Conservation (phyloP, 164 flowering plant species). For the Chimonanthus praecox region DNA sequence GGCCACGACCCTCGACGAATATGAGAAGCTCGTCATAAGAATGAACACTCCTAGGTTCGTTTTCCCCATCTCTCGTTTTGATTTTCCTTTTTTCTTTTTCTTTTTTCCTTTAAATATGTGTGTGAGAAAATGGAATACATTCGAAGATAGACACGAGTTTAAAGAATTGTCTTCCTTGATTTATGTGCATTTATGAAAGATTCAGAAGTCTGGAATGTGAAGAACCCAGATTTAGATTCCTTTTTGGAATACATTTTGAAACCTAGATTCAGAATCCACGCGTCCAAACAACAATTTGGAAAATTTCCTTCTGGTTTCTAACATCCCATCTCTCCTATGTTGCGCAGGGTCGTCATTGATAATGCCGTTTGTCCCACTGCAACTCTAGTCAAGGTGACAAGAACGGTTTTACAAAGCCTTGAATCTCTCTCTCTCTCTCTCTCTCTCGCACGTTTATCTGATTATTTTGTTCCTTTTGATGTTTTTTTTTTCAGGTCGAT, state of each 20-base stretch:
- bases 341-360: slow-evolving; percentile 82
- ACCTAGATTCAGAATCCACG: no score
- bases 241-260: no score
- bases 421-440: not conserved
- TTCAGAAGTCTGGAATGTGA: no score
- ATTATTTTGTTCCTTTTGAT: no score
- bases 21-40: slow-evolving; percentile 73
- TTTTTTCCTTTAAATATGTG: no score
- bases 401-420: slow-evolving; percentile 9
- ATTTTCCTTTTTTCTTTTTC: no score
- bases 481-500: slow-evolving; percentile 48
- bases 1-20: slow-evolving; percentile 53
- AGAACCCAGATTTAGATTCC: no score
- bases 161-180: no score
- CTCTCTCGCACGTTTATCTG: not conserved
- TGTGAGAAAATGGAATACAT: no score
- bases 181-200: no score
- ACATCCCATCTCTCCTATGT: slow-evolving; percentile 5
- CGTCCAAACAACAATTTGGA: no score
- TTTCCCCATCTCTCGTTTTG: not conserved
- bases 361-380: slow-evolving; percentile 71
- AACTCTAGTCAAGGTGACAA: slow-evolving; percentile 76
- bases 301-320: not conserved
- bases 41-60: slow-evolving; percentile 89
- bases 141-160: no score